Evolutionary conservation across 176 grass and related monocot species (phyloP).

Genomic region (Thinopyrum elongatum): DNA sequence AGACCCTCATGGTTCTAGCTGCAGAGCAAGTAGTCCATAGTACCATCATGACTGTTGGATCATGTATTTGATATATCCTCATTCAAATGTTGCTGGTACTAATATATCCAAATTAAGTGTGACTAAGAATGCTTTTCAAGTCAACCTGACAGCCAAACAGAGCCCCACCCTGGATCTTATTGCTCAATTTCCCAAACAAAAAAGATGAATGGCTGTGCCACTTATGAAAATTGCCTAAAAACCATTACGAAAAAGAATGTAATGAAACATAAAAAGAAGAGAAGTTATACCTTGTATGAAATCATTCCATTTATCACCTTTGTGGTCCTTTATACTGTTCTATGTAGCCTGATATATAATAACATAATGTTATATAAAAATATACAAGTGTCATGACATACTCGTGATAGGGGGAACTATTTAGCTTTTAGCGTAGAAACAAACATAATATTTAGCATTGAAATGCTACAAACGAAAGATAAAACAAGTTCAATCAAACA

Average conservation of each 20-base stretch:
- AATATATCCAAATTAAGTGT: neutral
- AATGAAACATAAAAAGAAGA: neutral
- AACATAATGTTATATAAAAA: neutral
- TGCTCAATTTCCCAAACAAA: neutral
- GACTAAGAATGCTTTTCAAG: neutral
- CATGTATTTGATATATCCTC: neutral
- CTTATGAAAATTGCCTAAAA: neutral
- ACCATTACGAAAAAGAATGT: neutral
- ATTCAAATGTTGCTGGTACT: neutral
- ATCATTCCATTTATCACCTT: constrained; percentile 21
- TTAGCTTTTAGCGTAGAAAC: neutral
- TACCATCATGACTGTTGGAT: too few species aligned
- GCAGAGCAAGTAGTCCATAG: neutral
- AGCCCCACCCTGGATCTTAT: neutral
- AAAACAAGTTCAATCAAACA: neutral
- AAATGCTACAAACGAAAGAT: neutral
- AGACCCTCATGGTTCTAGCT: neutral
- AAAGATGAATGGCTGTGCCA: neutral
- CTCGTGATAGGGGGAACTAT: neutral
- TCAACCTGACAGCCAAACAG: neutral
- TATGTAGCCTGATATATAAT: constrained; percentile 44
- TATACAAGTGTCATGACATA: neutral
- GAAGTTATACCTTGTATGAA: constrained; percentile 36
- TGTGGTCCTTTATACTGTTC: constrained; percentile 13
- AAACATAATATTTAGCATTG: neutral